Evolutionary conservation across 805 yeast genomes (phyloP).

Genomic region (Lachancea meyersii): DNA sequence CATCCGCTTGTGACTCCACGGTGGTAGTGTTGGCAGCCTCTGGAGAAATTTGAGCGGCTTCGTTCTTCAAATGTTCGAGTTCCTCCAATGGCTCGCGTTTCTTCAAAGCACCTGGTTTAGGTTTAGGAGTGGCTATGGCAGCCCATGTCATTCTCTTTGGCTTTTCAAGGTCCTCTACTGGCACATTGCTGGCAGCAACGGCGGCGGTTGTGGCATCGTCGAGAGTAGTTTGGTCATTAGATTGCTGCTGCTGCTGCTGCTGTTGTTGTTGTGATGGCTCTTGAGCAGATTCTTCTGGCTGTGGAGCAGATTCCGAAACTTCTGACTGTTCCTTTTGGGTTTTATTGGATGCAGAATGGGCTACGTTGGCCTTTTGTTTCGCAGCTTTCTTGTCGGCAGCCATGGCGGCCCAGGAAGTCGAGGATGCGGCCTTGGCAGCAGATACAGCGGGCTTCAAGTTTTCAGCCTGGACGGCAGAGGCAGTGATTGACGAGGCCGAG

Average conservation of each 20-base stretch:
- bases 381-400: constrained; percentile 22
- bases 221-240: constrained; percentile 14
- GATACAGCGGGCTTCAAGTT: constrained; percentile 22
- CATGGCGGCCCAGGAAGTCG: constrained; percentile 37
- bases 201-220: constrained; percentile 25
- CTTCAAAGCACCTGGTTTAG: constrained; percentile 29
- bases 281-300: not conserved
- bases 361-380: constrained; percentile 14
- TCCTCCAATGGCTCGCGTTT: constrained; percentile 28
- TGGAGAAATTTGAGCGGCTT: constrained; percentile 28
- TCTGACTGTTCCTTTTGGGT: constrained; percentile 13
- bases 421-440: constrained; percentile 24
- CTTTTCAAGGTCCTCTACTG: constrained; percentile 9
- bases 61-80: constrained; percentile 33
- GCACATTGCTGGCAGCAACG: constrained; percentile 16
- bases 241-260: constrained; percentile 11
- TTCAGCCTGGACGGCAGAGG: constrained; percentile 21
- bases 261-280: constrained; percentile 9
- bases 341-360: constrained; percentile 11
- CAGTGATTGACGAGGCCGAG: constrained; percentile 15
- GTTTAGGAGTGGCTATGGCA: constrained; percentile 56
- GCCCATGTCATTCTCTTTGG: constrained; percentile 55
- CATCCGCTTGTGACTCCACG: constrained; percentile 10
- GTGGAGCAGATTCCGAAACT: constrained; percentile 6
- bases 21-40: constrained; percentile 8